These are phyloP conservation scores for Nadsonia fulvescens DNA, from an alignment of 805 yeast genomes.

Conservation along the genomic window DNA sequence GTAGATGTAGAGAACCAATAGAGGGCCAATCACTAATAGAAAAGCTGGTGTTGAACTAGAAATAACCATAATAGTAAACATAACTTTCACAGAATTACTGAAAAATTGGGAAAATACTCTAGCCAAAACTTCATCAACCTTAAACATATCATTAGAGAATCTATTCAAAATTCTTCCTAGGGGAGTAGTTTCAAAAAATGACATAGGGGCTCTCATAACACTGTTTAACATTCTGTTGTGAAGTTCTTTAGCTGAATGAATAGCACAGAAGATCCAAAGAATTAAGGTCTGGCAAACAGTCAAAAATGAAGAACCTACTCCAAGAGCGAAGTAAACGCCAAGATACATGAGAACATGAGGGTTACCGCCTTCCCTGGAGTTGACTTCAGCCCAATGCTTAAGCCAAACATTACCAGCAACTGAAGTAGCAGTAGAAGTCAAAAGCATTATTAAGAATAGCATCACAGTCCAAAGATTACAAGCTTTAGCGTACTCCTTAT, in stretches of 20 bases:
- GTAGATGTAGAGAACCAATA: slow-evolving; percentile 42
- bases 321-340: slow-evolving; percentile 57
- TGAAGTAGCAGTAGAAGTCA: slow-evolving; percentile 39
- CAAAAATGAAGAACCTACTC: slow-evolving; percentile 45
- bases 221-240: slow-evolving; percentile 59
- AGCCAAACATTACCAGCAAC: slow-evolving; percentile 79
- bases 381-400: slow-evolving; percentile 92
- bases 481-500: slow-evolving; percentile 68
- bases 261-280: slow-evolving; percentile 67
- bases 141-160: slow-evolving; percentile 79
- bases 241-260: slow-evolving; percentile 53
- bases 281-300: slow-evolving; percentile 48
- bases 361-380: slow-evolving; percentile 47
- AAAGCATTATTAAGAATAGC: slow-evolving; percentile 34
- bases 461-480: slow-evolving; percentile 56
- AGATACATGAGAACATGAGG: slow-evolving; percentile 58
- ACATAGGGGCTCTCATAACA: slow-evolving; percentile 83
- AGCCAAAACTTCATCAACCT: slow-evolving; percentile 58
- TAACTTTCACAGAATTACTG: slow-evolving; percentile 19
- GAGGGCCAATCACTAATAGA: slow-evolving; percentile 49
- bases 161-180: slow-evolving; percentile 82
- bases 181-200: slow-evolving; percentile 90
- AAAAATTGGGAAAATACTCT: slow-evolving; percentile 25
- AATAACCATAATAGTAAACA: slow-evolving; percentile 65
- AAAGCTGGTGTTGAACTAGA: slow-evolving; percentile 82